phyloP scores from a whole-genome alignment of 495 filamentous ascomycete species.

The Talaromyces proteolyticus region DNA sequence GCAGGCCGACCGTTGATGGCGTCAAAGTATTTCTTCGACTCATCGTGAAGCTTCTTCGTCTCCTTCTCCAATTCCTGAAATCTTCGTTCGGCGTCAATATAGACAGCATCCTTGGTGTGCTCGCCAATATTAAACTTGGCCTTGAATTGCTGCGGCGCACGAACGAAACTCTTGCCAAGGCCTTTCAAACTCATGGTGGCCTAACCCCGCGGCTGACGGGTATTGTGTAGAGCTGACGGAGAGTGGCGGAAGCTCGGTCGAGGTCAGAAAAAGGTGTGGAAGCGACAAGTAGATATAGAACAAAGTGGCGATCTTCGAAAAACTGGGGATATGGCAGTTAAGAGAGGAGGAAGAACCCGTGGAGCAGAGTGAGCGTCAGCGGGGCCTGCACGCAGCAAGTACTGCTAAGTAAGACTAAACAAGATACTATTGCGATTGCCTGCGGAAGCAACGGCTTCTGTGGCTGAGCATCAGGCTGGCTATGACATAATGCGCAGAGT shows the following conservation, averaged over 20 bases:
- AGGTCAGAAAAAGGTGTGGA: too few species aligned
- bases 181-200: constrained; percentile 90
- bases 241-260: too few species aligned
- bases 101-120: constrained; percentile 88
- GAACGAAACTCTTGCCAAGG: constrained; percentile 79
- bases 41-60: constrained; percentile 93
- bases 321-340: too few species aligned
- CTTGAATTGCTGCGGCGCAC: constrained; percentile 88
- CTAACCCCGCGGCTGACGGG: constrained; percentile 3
- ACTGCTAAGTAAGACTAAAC: too few species aligned
- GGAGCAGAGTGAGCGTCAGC: too few species aligned
- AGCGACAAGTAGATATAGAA: too few species aligned
- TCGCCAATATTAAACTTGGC: constrained; percentile 90
- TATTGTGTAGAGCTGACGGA: not conserved
- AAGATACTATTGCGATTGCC: too few species aligned
- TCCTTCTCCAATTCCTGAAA: constrained; percentile 93
- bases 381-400: too few species aligned
- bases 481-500: too few species aligned
- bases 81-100: constrained; percentile 87
- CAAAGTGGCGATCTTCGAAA: too few species aligned
- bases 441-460: not conserved
- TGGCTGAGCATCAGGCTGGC: too few species aligned
- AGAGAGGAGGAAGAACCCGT: too few species aligned
- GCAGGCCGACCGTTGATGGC: constrained; percentile 98
- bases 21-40: constrained; percentile 89